These are phyloP conservation scores for Vittaforma corneae DNA, from an alignment of 371 early-diverging fungal genomes.

Conservation along the genomic window DNA sequence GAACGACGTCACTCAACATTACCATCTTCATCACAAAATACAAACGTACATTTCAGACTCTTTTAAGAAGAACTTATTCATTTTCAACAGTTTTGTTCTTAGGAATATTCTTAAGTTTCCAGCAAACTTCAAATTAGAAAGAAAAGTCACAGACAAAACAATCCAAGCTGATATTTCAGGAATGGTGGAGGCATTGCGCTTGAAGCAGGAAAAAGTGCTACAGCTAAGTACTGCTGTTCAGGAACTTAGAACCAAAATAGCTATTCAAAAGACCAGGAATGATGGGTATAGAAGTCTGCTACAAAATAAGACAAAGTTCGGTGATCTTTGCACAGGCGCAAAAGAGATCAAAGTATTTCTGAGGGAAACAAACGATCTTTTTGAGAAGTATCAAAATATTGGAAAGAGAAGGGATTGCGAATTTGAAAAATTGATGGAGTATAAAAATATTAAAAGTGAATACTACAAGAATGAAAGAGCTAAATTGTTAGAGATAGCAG, in stretches of 20 bases:
- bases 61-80: constrained; percentile 47
- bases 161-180: constrained; percentile 21
- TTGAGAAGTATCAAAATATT: neutral
- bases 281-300: constrained; percentile 10
- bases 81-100: constrained; percentile 55
- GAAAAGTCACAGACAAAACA: constrained; percentile 40
- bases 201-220: constrained; percentile 3
- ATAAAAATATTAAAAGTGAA: constrained; percentile 35
- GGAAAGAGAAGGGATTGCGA: constrained; percentile 1
- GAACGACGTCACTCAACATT: neutral
- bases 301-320: neutral
- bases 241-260: neutral
- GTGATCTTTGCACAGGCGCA: neutral
- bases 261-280: constrained; percentile 2
- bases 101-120: constrained; percentile 56
- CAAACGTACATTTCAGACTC: constrained; percentile 17
- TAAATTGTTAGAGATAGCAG: constrained; percentile 8
- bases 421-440: constrained; percentile 24
- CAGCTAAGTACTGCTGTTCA: neutral
- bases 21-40: constrained; percentile 7
- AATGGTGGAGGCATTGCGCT: constrained; percentile 11
- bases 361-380: neutral
- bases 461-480: constrained; percentile 31
- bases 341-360: neutral
- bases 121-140: constrained; percentile 45